phyloP scores from a whole-genome alignment of 2,329 filamentous ascomycete species.

The Lachnellula arida region DNA sequence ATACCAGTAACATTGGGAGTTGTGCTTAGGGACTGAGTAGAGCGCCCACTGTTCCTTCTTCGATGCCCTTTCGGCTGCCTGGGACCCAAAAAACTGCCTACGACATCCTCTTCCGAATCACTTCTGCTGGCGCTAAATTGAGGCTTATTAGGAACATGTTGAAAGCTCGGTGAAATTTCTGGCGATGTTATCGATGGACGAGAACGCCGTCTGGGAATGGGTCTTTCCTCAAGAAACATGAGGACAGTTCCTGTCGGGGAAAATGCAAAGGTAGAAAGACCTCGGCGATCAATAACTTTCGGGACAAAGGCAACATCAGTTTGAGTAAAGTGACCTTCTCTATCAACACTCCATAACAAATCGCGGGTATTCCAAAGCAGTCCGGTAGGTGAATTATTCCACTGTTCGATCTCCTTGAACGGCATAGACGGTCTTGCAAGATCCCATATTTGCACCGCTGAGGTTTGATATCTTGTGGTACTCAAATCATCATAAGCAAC shows the following conservation, averaged over 20 bases:
- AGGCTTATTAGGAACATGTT: conserved; percentile 43
- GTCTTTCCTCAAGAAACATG: conserved; percentile 58
- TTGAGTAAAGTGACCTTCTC: conserved; percentile 58
- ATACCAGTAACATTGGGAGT: conserved; percentile 39
- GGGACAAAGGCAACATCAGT: conserved; percentile 61
- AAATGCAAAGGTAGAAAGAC: conserved; percentile 57
- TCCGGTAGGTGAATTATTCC: conserved; percentile 52
- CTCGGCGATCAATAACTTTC: conserved; percentile 57
- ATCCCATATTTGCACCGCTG: conserved; percentile 62
- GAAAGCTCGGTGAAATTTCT: conserved; percentile 21
- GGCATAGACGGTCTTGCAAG: conserved; percentile 62
- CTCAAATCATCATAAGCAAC: conserved; percentile 57
- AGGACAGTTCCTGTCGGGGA: conserved; percentile 55
- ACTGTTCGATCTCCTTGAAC: conserved; percentile 60
- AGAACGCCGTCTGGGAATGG: conserved; percentile 40
- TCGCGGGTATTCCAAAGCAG: conserved; percentile 62
- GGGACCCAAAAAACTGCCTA: conserved; percentile 54
- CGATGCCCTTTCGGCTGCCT: conserved; percentile 38
- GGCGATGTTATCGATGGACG: conserved; percentile 31
- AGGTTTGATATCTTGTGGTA: conserved; percentile 50
- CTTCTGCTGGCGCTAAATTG: conserved; percentile 54
- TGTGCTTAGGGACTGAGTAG: conserved; percentile 44
- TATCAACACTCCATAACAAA: conserved; percentile 61
- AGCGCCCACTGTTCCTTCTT: conserved; percentile 41
- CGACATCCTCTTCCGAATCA: conserved; percentile 61